Evolutionary conservation across 2,329 filamentous ascomycete genomes (phyloP).

Genomic region (Cladosporium sp.): DNA sequence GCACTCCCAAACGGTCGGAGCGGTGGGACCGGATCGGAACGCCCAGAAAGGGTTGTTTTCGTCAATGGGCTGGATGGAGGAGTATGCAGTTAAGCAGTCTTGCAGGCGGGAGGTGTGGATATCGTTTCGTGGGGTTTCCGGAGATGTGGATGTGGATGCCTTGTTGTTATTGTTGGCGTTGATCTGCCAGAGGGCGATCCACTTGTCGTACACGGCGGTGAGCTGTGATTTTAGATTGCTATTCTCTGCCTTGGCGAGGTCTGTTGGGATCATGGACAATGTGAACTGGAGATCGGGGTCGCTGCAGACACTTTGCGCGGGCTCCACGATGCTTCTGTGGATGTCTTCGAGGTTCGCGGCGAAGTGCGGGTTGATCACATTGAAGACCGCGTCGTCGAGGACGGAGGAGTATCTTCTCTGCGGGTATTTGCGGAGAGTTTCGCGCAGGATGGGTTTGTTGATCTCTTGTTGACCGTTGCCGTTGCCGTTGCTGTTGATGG

Average conservation of each 20-base stretch:
- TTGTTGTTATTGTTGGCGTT: too few species aligned
- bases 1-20: background rate
- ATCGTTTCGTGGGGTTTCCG: too few species aligned
- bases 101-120: too few species aligned
- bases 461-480: too few species aligned
- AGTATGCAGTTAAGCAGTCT: background rate
- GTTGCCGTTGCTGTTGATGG: too few species aligned
- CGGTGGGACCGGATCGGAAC: background rate
- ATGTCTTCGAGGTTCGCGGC: constrained; percentile 17
- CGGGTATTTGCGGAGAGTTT: background rate
- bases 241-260: background rate
- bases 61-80: background rate
- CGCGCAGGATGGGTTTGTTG: too few species aligned
- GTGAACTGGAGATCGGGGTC: constrained; percentile 2
- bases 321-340: background rate
- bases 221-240: background rate
- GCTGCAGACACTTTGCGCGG: background rate
- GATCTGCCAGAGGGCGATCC: background rate
- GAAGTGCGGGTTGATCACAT: constrained; percentile 23
- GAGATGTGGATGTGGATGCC: too few species aligned
- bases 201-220: background rate
- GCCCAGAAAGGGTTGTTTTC: background rate
- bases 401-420: constrained; percentile 43
- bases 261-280: background rate
- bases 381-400: constrained; percentile 52